These are phyloP conservation scores for Casaregolazyma suthepensis DNA, from an alignment of 1,139 yeast genomes.

Conservation along the genomic window DNA sequence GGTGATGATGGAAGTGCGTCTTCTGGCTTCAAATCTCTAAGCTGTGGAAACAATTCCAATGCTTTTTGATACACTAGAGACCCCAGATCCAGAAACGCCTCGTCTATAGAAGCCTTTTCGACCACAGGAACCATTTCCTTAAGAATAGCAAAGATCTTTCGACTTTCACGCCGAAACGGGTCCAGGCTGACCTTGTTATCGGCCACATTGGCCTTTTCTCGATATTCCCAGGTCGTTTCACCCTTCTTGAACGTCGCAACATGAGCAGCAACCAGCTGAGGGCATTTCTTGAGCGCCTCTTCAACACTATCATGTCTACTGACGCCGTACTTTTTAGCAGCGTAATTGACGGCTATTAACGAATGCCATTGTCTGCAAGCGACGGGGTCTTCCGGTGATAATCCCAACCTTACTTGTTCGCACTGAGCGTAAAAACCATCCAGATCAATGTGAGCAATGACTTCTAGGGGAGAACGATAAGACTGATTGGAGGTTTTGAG, in stretches of 20 bases:
- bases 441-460: constrained; percentile 78
- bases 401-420: constrained; percentile 69
- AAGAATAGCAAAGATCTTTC: constrained; percentile 67
- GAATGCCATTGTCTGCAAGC: constrained; percentile 94
- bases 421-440: constrained; percentile 94
- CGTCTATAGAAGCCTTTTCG: constrained; percentile 95
- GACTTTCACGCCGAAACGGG: constrained; percentile 81
- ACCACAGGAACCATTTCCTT: constrained; percentile 38
- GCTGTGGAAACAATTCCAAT: constrained; percentile 34
- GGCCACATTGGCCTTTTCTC: constrained; percentile 40
- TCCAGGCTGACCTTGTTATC: constrained; percentile 82
- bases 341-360: constrained; percentile 71
- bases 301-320: constrained; percentile 67
- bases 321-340: constrained; percentile 81
- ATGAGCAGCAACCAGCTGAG: constrained; percentile 69
- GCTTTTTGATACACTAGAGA: constrained; percentile 38
- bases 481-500: constrained; percentile 19
- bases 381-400: constrained; percentile 66
- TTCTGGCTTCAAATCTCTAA: constrained; percentile 27
- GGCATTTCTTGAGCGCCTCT: constrained; percentile 69
- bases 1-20: constrained; percentile 19
- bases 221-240: constrained; percentile 74
- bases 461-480: constrained; percentile 61
- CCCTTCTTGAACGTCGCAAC: constrained; percentile 94
- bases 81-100: constrained; percentile 82